Percentiles rank a stretch among this genome's conserved stretches.
phyloP scores from a whole-genome alignment of 2,329 filamentous ascomycete genomes.

The Sporothrix dimorphospora region DNA sequence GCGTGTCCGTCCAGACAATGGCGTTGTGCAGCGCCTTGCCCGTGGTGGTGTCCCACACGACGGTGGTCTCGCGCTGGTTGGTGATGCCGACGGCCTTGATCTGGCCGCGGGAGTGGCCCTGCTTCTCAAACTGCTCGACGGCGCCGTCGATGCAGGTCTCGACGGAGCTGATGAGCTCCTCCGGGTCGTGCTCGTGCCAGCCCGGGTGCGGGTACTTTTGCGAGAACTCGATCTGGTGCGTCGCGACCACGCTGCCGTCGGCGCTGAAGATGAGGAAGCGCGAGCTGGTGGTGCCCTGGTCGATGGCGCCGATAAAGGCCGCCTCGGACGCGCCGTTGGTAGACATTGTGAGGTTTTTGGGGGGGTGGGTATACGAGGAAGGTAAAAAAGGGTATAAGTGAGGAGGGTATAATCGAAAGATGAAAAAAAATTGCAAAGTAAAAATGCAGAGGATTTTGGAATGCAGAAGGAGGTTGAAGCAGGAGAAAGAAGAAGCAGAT shows the following conservation, averaged over 20 bases:
- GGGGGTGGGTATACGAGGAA: not conserved
- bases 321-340: conserved; percentile 43
- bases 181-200: conserved; percentile 88
- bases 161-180: conserved; percentile 74
- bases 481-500: not conserved
- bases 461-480: not conserved
- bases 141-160: conserved; percentile 80
- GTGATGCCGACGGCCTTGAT: conserved; percentile 84
- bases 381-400: not conserved
- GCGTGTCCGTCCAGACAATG: conserved; percentile 88
- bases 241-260: conserved; percentile 73
- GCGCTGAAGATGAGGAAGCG: conserved; percentile 89
- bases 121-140: conserved; percentile 67
- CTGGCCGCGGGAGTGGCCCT: conserved; percentile 67
- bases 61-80: conserved; percentile 86
- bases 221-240: conserved; percentile 83
- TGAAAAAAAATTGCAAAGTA: not conserved
- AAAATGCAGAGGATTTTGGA: not conserved
- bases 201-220: conserved; percentile 85
- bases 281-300: conserved; percentile 87
- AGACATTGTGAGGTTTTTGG: conserved; percentile 30
- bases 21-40: conserved; percentile 83
- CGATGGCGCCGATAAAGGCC: conserved; percentile 82
- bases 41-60: conserved; percentile 81
- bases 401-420: not conserved